Percentiles rank a stretch among this genome's conserved stretches.
Evolutionary conservation across 441 rosid species (phyloP).

Genomic region (Dalechampia spathulata): DNA sequence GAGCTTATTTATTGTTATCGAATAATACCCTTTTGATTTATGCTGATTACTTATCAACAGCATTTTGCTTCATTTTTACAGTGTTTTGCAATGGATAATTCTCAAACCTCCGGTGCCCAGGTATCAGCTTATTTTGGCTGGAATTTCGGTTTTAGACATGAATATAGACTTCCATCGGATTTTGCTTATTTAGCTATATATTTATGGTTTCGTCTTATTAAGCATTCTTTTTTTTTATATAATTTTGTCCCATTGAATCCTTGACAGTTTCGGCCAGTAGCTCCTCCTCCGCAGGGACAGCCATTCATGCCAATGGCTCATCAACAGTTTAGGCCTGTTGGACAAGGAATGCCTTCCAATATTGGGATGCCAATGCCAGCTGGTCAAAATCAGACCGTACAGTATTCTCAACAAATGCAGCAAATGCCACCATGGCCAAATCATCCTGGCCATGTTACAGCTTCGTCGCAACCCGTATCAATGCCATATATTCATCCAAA

Average conservation of each 20-base stretch:
- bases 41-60: too few species aligned
- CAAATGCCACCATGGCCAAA: conserved; percentile 63
- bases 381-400: conserved; percentile 54
- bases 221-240: background rate
- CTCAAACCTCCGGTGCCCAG: conserved; percentile 64
- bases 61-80: conserved; percentile 14
- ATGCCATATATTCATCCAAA: conserved; percentile 51
- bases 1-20: too few species aligned
- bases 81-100: conserved; percentile 55
- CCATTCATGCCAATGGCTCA: conserved; percentile 50
- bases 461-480: conserved; percentile 55
- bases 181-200: too few species aligned
- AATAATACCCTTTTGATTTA: too few species aligned
- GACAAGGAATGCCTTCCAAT: conserved; percentile 52
- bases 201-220: background rate
- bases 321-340: conserved; percentile 69
- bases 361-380: conserved; percentile 42
- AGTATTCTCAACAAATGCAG: conserved; percentile 65
- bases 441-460: conserved; percentile 58
- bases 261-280: conserved; percentile 64
- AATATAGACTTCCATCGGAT: too few species aligned
- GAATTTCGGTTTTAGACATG: background rate
- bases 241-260: background rate
- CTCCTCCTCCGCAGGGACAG: conserved; percentile 61
- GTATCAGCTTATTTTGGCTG: conserved; percentile 19